Evolutionary conservation across 2,329 filamentous ascomycete species (phyloP).

Genomic region (Hypoxylon sp.): DNA sequence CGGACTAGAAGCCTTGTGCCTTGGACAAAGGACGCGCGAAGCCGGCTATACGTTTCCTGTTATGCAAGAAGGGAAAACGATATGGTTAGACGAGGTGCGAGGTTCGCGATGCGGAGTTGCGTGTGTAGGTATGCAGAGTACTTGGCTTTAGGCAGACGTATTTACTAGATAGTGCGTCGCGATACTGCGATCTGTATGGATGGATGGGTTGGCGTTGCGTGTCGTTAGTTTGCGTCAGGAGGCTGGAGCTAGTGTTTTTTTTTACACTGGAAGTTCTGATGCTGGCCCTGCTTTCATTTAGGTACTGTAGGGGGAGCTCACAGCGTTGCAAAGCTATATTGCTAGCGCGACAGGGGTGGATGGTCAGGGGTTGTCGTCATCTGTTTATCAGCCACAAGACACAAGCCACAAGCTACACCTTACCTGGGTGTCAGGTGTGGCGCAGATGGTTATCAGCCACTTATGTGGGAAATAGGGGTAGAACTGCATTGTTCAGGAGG

Average conservation of each 20-base stretch:
- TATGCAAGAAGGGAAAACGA: background rate
- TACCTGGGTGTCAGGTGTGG: constrained; percentile 1
- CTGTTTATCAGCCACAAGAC: background rate
- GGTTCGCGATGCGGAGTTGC: constrained; percentile 11
- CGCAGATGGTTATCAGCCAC: constrained; percentile 1
- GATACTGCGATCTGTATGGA: constrained; percentile 20
- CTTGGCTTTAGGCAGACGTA: constrained; percentile 30
- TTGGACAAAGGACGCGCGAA: constrained; percentile 19
- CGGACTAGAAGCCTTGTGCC: background rate
- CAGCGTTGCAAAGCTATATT: constrained; percentile 2
- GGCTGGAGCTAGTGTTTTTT: constrained; percentile 26
- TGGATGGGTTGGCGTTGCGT: constrained; percentile 21
- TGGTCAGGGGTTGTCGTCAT: constrained; percentile 13
- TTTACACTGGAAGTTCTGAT: background rate
- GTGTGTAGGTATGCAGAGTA: no score
- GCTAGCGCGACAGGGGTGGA: background rate
- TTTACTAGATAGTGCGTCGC: constrained; percentile 3
- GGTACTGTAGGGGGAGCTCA: constrained; percentile 16
- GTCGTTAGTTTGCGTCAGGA: constrained; percentile 30
- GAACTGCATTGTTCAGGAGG: no score
- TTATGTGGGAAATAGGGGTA: no score
- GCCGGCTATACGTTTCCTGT: background rate
- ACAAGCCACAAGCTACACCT: background rate
- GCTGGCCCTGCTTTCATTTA: background rate
- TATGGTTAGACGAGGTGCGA: background rate